phyloP scores from a whole-genome alignment of 1,284 basidiomycete genomes.

The Ustilago nuda region DNA sequence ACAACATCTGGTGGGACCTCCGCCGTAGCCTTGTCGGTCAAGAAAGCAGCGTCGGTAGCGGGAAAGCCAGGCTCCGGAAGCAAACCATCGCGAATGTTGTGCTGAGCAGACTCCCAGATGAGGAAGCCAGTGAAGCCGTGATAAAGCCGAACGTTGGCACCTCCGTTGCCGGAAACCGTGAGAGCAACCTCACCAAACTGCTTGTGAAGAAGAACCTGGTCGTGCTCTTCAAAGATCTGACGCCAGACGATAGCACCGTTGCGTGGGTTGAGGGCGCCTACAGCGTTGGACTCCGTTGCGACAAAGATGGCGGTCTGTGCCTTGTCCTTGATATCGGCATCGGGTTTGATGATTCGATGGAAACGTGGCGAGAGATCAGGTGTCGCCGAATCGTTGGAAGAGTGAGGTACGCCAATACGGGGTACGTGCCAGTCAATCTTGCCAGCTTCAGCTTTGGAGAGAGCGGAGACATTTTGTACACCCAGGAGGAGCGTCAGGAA shows the following conservation, averaged over 20 bases:
- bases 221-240: constrained; percentile 79
- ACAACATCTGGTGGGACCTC: constrained; percentile 41
- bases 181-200: constrained; percentile 73
- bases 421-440: constrained; percentile 58
- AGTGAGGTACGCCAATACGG: constrained; percentile 49
- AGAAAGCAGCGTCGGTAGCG: constrained; percentile 52
- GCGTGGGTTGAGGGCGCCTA: constrained; percentile 80
- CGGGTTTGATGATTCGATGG: constrained; percentile 67
- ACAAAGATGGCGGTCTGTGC: constrained; percentile 75
- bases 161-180: constrained; percentile 80
- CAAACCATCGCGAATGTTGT: constrained; percentile 41
- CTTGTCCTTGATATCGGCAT: constrained; percentile 58
- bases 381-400: constrained; percentile 40
- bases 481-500: constrained; percentile 23
- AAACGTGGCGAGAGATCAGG: constrained; percentile 63
- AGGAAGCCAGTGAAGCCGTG: constrained; percentile 77
- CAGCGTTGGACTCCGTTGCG: constrained; percentile 80
- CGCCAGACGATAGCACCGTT: constrained; percentile 86
- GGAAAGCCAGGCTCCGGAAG: constrained; percentile 40
- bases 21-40: constrained; percentile 29
- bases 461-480: constrained; percentile 15
- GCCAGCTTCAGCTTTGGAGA: constrained; percentile 47
- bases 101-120: constrained; percentile 75
- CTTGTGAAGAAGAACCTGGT: constrained; percentile 78
- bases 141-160: constrained; percentile 79